These are phyloP conservation scores for Daldinia loculata DNA, from an alignment of 495 filamentous ascomycete species.

Conservation along the genomic window DNA sequence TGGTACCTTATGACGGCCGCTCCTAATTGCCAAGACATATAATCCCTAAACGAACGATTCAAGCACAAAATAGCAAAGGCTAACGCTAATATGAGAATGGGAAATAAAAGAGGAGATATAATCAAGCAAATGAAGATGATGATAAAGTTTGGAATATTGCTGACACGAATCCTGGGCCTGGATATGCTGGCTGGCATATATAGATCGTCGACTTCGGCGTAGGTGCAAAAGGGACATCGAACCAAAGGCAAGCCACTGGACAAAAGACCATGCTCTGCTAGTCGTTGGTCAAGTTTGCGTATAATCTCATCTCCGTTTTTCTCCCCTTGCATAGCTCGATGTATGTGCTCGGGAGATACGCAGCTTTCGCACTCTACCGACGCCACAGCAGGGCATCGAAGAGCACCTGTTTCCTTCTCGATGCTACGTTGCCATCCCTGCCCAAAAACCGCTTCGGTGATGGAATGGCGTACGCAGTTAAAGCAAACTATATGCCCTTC, in stretches of 20 bases:
- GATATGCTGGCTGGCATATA: slow-evolving; percentile 63
- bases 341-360: slow-evolving; percentile 72
- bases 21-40: slow-evolving; percentile 47
- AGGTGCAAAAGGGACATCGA: slow-evolving; percentile 88
- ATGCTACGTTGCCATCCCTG: slow-evolving; percentile 90
- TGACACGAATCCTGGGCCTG: slow-evolving; percentile 60
- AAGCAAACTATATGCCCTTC: slow-evolving; percentile 86
- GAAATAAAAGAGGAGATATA: slow-evolving; percentile 63
- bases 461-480: slow-evolving; percentile 78
- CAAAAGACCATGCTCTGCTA: slow-evolving; percentile 75
- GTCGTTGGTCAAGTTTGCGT: slow-evolving; percentile 76
- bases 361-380: slow-evolving; percentile 74
- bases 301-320: slow-evolving; percentile 73
- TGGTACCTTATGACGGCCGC: slow-evolving; percentile 66
- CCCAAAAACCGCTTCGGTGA: slow-evolving; percentile 87
- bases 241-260: slow-evolving; percentile 78
- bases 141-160: slow-evolving; percentile 55
- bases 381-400: slow-evolving; percentile 82
- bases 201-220: slow-evolving; percentile 85
- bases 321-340: slow-evolving; percentile 72
- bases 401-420: slow-evolving; percentile 69
- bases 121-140: slow-evolving; percentile 52
- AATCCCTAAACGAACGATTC: slow-evolving; percentile 40
- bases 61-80: slow-evolving; percentile 51
- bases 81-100: slow-evolving; percentile 57